phyloP scores from a whole-genome alignment of 2,329 filamentous ascomycete genomes.

The Hypoxylon sp. region DNA sequence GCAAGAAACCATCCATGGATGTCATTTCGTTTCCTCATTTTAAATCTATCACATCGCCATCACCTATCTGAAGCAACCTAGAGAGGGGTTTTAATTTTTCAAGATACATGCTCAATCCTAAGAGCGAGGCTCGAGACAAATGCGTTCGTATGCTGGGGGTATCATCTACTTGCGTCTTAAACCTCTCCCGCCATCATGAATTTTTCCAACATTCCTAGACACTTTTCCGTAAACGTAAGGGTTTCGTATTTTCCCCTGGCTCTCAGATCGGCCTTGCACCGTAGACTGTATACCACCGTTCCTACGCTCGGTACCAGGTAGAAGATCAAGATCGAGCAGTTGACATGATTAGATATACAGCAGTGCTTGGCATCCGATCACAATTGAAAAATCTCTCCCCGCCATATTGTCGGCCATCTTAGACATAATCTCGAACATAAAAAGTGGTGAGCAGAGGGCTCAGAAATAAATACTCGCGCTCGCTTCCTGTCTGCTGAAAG shows the following conservation, averaged over 20 bases:
- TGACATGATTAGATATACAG: background rate
- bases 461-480: background rate
- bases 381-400: background rate
- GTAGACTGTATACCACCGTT: background rate
- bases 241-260: background rate
- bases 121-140: conserved; percentile 21
- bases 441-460: background rate
- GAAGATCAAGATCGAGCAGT: background rate
- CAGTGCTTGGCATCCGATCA: background rate
- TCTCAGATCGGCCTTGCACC: background rate
- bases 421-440: background rate
- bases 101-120: conserved; percentile 11
- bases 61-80: conserved; percentile 13
- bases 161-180: conserved; percentile 35
- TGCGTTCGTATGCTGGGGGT: conserved; percentile 34
- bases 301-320: background rate
- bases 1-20: background rate
- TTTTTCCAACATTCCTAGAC: conserved; percentile 3
- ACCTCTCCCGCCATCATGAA: conserved; percentile 4
- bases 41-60: background rate
- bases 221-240: background rate
- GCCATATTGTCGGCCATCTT: background rate
- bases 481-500: background rate
- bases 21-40: background rate
- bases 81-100: conserved; percentile 4